phyloP scores from a whole-genome alignment of 2,329 filamentous ascomycete species.

The Calonectria hongkongensis region DNA sequence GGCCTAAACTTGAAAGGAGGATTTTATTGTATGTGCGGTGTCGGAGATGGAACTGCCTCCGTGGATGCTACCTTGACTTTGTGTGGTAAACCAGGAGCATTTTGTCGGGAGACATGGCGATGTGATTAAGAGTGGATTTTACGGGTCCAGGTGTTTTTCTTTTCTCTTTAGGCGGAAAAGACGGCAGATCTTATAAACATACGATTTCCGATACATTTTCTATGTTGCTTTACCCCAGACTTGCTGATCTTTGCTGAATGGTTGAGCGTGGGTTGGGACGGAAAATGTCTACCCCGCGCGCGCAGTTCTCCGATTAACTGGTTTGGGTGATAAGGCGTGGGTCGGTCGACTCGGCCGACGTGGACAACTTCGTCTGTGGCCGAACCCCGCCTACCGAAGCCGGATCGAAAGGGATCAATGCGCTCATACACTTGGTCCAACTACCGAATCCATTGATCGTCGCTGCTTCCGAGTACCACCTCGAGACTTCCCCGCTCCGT shows the following conservation, averaged over 20 bases:
- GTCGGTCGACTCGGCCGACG: constrained; percentile 26
- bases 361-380: constrained; percentile 18
- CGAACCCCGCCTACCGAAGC: constrained; percentile 24
- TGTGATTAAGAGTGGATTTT: no score
- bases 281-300: constrained; percentile 23
- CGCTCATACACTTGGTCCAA: not conserved
- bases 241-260: constrained; percentile 8
- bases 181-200: not conserved
- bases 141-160: no score
- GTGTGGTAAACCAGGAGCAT: no score
- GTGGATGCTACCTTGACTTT: no score
- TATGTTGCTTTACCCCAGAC: not conserved
- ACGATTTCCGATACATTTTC: not conserved
- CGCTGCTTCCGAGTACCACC: constrained; percentile 15
- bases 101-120: no score
- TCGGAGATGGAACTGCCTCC: no score
- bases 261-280: not conserved
- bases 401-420: not conserved
- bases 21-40: no score
- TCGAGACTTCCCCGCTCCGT: constrained; percentile 2
- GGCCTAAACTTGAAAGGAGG: no score
- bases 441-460: constrained; percentile 1
- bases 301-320: constrained; percentile 2
- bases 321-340: constrained; percentile 17
- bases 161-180: not conserved